Evolutionary conservation across 768 basidiomycete species (phyloP).

Genomic region (Podaxis mareebaensis): DNA sequence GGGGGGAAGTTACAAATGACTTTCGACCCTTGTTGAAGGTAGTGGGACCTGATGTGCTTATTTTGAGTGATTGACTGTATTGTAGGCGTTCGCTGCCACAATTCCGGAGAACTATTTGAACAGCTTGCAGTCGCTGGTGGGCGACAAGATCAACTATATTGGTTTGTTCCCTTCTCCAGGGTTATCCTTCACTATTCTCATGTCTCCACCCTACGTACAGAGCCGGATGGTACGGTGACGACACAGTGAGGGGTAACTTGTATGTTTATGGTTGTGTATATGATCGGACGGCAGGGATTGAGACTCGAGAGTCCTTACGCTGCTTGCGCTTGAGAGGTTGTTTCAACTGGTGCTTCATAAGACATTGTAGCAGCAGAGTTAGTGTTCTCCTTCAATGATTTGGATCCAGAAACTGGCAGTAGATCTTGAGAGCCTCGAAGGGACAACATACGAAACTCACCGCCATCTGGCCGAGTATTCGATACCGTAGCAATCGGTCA

Average conservation of each 20-base stretch:
- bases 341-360: too few relatives aligned
- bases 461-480: too few relatives aligned
- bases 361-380: too few relatives aligned
- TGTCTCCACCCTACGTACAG: not conserved
- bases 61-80: not conserved
- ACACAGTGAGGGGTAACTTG: not conserved
- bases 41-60: not conserved
- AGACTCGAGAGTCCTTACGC: too few relatives aligned
- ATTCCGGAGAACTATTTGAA: not conserved
- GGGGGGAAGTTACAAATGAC: slow-evolving; percentile 1
- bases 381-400: too few relatives aligned
- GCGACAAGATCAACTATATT: not conserved
- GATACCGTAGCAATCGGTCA: too few relatives aligned
- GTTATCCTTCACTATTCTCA: not conserved
- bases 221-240: not conserved
- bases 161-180: not conserved
- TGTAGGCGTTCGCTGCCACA: slow-evolving; percentile 3
- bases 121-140: not conserved
- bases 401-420: too few relatives aligned
- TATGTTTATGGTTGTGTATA: too few relatives aligned
- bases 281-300: too few relatives aligned
- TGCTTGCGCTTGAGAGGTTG: too few relatives aligned
- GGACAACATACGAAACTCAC: too few relatives aligned
- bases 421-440: too few relatives aligned
- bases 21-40: slow-evolving; percentile 9